Conservation (phyloP, 148 eudicot genomes). For the Dysphania ambrosioides region DNA sequence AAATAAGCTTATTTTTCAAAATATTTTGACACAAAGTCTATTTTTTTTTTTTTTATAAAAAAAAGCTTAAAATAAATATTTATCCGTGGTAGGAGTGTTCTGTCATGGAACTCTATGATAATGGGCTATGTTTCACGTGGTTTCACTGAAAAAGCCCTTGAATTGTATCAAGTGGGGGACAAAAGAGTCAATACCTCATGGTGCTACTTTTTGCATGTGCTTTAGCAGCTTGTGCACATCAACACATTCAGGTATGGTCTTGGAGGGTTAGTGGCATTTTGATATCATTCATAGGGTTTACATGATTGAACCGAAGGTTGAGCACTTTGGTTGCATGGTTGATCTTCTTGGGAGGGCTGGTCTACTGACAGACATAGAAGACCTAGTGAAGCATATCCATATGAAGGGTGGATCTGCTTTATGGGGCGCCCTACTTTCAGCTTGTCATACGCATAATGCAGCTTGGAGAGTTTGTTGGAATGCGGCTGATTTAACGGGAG, state of each 20-base stretch:
- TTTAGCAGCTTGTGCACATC: constrained; percentile 51
- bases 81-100: constrained; percentile 44
- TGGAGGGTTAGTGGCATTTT: constrained; percentile 68
- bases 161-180: constrained; percentile 39
- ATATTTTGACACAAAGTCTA: no score
- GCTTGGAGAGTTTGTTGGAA: constrained; percentile 50
- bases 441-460: constrained; percentile 46
- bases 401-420: constrained; percentile 38
- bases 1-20: no score
- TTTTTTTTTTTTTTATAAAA: no score
- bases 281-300: constrained; percentile 48
- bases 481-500: constrained; percentile 42
- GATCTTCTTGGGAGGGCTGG: constrained; percentile 55
- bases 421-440: constrained; percentile 56
- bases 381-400: constrained; percentile 33
- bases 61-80: no score
- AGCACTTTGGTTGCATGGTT: constrained; percentile 57
- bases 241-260: constrained; percentile 48
- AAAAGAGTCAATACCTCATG: constrained; percentile 41
- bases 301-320: constrained; percentile 47
- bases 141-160: constrained; percentile 40
- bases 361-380: constrained; percentile 37
- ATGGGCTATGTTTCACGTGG: constrained; percentile 60
- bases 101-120: constrained; percentile 63
- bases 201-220: constrained; percentile 44